Evolutionary conservation across 2,329 filamentous ascomycete genomes (phyloP), one percentile per base, ranked within the genome.

Genomic region (Exophiala alcalophila): DNA sequence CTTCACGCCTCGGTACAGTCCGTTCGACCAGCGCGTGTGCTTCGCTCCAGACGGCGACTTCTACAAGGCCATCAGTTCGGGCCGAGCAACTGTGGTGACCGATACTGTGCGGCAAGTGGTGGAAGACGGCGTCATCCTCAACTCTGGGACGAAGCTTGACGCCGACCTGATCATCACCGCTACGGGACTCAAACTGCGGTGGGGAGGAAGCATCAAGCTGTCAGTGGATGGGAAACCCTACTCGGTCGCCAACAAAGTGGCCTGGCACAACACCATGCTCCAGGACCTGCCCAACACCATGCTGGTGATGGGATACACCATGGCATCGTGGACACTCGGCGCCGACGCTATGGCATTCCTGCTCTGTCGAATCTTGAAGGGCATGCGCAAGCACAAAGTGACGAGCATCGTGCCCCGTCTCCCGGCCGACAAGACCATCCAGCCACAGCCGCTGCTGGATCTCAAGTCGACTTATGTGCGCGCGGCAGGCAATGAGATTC

Each of bases 21-120:
- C 81, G 0, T 82, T 84, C 72, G 75, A 88, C 38, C 86, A 94
- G 61, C 77, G 87, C 0, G 66, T 92, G 3, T 91, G 86, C 56
- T 66, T 87, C 15, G 28, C 34, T 5, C 47, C 47, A 4, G 33
- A 78, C 42, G 75, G 72, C 14, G 77, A 80, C 56, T 79, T 79
- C 58, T 80, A 74, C 65, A 57, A 67, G 19, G 63, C 65, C 25
- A 64, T 80, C 12, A 66, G 67, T 10, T 56, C 61, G 1, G 76
- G 75, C 15, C 71, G 68, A 38, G 73, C 72, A 0, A 63, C 67
- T 28, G 65, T 81, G 10, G 70, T 70, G 15, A 80, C 77, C 2
- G 75, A 70, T 37, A 69, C 64, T 2, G 78, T 80, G 59, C 64
- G 72, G 26, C 64, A 58, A 8, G 69, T 80, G 5, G 73, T 69